Evolutionary conservation across 2,329 filamentous ascomycete species (phyloP).

Genomic region (Colletotrichum sp.): DNA sequence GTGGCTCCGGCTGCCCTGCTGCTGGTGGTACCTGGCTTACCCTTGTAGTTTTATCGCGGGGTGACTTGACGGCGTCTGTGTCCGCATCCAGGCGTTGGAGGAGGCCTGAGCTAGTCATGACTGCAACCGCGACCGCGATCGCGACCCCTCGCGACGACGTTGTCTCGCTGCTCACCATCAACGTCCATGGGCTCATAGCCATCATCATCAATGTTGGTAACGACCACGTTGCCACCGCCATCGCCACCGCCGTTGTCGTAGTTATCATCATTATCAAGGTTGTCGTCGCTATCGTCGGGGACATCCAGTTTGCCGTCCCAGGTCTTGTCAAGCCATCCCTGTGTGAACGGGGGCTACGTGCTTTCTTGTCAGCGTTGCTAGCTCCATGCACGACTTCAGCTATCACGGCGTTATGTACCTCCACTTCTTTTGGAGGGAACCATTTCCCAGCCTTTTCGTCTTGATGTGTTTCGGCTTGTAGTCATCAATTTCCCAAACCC

Average conservation of each 20-base stretch:
- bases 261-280: not conserved
- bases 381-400: not conserved
- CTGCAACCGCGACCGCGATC: not conserved
- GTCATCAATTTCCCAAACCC: not conserved
- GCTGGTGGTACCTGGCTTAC: not conserved
- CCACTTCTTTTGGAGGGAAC: not conserved
- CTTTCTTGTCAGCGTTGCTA: not conserved
- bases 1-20: not conserved
- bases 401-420: not conserved
- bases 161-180: not conserved
- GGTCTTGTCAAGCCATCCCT: not conserved
- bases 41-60: not conserved
- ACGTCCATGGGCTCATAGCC: not conserved
- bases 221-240: not conserved
- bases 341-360: not conserved
- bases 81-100: not conserved
- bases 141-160: not conserved
- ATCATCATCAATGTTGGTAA: not conserved
- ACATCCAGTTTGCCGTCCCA: not conserved
- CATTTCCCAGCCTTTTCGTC: not conserved
- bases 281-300: not conserved
- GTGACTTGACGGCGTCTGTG: not conserved
- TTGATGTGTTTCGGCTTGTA: not conserved
- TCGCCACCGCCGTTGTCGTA: not conserved
- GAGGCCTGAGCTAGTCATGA: not conserved